Evolutionary conservation across 306 rosid genomes (phyloP), one percentile per base, ranked within the genome.

Genomic region (Gynostemma pentaphyllum): DNA sequence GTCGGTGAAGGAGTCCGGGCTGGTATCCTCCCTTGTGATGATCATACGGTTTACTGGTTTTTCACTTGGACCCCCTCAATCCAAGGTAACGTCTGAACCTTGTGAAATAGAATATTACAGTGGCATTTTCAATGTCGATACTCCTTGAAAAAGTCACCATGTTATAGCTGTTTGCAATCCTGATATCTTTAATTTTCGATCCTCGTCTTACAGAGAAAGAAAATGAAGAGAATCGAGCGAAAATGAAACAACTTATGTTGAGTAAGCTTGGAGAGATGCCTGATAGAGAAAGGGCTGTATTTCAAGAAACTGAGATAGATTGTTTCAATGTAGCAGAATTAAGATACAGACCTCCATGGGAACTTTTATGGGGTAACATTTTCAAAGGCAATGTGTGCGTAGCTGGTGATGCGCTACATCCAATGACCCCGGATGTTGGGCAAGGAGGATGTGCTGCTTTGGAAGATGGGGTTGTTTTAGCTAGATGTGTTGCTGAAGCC

Each of bases 401-500:
- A 9, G 94, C 67, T 6, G 97, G 97, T 15, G 97, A 89, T 44
- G 97, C 95, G 2, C 68, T 89, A 29, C 97, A 89, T 41, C 94
- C 97, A 0, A 82, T 80, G 89, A 82, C 92, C 26, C 89, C 95
- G 15, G 92, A 89, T 36, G 14, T 86, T 19, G 92, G 87, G 3
- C 97, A 89, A 55, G 97, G 97, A 1, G 95, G 92, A 1, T 81
- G 92, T 29, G 16, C 78, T 62, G 92, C 95, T 4, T 65, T 84
- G 30, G 95, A 89, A 27, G 97, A 86, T 23, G 87, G 79, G 5
- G 69, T 86, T 55, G 78, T 84, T 39, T 71, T 89, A 55, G 92
- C 87, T 6, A 79, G 89, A 72, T 82, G 81, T 55, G 65, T 89
- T 6, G 87, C 69, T 0, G 78, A 80, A 70, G 91, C 82, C 15